A percentile compares a stretch with the other conserved stretches of the same genome.
These are phyloP conservation scores for Globisporangium canariense DNA, from an alignment of 352 stramenopile species.

Conservation along the genomic window DNA sequence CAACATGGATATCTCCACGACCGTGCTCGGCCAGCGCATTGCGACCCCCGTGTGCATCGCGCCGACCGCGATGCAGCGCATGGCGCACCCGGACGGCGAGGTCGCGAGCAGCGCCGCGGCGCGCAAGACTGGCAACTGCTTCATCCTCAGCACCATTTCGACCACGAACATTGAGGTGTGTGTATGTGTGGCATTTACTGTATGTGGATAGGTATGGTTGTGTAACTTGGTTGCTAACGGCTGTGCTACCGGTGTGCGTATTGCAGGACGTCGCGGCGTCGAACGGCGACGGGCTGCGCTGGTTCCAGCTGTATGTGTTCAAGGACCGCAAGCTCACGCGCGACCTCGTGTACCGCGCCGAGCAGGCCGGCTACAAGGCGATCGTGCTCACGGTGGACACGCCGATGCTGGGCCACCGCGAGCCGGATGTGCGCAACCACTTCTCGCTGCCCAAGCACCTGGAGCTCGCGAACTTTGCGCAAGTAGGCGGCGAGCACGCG, in stretches of 20 bases:
- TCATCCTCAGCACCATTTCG: conserved; percentile 92
- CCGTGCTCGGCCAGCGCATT: conserved; percentile 88
- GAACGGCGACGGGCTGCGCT: conserved; percentile 81
- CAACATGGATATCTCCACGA: conserved; percentile 89
- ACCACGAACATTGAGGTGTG: conserved; percentile 87
- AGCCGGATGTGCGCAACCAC: conserved; percentile 93
- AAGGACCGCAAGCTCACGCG: conserved; percentile 90
- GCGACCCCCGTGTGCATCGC: conserved; percentile 93
- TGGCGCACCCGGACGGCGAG: conserved; percentile 95
- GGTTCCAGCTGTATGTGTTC: conserved; percentile 97
- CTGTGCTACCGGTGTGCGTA: neutral
- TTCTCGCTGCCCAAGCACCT: conserved; percentile 86
- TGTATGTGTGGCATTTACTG: neutral
- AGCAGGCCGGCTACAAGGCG: conserved; percentile 94
- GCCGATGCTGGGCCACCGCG: conserved; percentile 93
- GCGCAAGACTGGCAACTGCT: conserved; percentile 83
- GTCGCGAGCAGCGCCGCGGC: conserved; percentile 79
- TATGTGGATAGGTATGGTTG: neutral
- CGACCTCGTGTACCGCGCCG: conserved; percentile 85
- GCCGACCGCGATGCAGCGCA: conserved; percentile 90
- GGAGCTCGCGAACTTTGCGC: conserved; percentile 34
- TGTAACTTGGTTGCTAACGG: neutral
- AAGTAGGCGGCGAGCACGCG: conserved; percentile 55
- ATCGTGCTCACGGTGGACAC: conserved; percentile 96
- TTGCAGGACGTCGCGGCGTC: conserved; percentile 48